Base-by-base conservation (phyloP, 2,329 filamentous ascomycete genomes). In the Ophioceras dolichostomum region DNA sequence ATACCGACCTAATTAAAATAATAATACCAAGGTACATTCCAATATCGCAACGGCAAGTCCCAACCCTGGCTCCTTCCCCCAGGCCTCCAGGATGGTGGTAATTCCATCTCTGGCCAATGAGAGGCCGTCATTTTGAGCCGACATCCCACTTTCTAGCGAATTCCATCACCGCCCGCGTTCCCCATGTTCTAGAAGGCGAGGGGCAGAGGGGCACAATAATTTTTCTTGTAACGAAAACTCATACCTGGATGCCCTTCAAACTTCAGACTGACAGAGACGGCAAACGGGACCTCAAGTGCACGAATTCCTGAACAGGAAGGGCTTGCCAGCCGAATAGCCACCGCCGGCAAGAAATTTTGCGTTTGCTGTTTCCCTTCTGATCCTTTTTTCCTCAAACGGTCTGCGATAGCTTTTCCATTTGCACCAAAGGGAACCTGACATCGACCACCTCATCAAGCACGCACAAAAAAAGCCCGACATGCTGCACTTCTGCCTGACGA, bases 401-500 rank as follows among this genome's bases (percentile, higher is more conserved):
- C n/a, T n/a, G n/a, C n/a, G n/a, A n/a, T n/a, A n/a, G n/a, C 24
- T 34, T 14, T 22, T 26, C n/a, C 8, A 19, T 33, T 21, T 20
- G 29, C 29, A 37, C 19, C 20, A 18, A 21, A 8, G 12, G 28
- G 20, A 20, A 35, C 17, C 21, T 37, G 35, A 24, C 31, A 37
- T n/a, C n/a, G n/a, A n/a, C 37, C 30, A 26, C 33, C 32, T 36
- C 38, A 40, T 37, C 34, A 45, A 43, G 26, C 43, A 50, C 44
- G 68, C 65, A 69, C 67, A 65, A 59, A 57, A 56, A 47, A 20
- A 54, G 58, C 60, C 59, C 55, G 56, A 60, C 56, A 22, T 54
- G 51, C 54, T 64, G 62, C 62, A 64, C 55, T 57, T 60, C 58
- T 65, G 62, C 62, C 62, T 62, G 59, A 65, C 59, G 48, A 52